Evolutionary conservation across 2,329 filamentous ascomycete species (phyloP), one percentile per base, ranked within the genome.

Genomic region (Aspergillus piperis): DNA sequence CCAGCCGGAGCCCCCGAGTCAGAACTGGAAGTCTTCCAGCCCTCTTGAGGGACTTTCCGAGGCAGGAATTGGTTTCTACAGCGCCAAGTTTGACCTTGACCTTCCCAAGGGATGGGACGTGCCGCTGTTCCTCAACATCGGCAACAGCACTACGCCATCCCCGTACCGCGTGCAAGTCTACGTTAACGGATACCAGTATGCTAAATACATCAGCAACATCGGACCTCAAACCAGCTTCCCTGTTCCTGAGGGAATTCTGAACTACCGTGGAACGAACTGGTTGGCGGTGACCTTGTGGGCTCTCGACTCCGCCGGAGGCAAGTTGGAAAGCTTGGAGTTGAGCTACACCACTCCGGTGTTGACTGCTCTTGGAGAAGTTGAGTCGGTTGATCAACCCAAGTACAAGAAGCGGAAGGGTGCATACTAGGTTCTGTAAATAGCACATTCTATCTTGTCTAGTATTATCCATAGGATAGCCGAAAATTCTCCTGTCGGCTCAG

Each of bases 141-240:
- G 66, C 1, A 77, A 77, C 54, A 66, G 51, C 47, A 79, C 21
- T 84, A 60, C 62, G 82, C 0, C 84, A 83, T 42, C 88, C 84
- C 30, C 77, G 5, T 90, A 88, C 63, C 81, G 89, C 17, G 85
- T 81, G 1, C 83, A 89, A 66, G 75, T 92, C 6, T 92, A 84
- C 68, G 86, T 92, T 48, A 92, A 92, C 67, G 90, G 90, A 1
- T 92, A 87, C 74, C 89, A 92, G 72, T 92, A 87, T 64, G 86
- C 85, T 2, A 87, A 88, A 70, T 88, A 84, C 62, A 74, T 77
- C n/a, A 87, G 86, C 69, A 88, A 92, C 64, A 81, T 92, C n/a
- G 90, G 90, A 0, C 90, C 90, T 1, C 90, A 94, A 76, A 86
- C 82, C 0, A 80, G 74, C 2, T 93, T 88, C 70, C 89, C 89